A percentile compares a stretch with the other conserved stretches of the same genome.
These are phyloP conservation scores for Chamaenerion angustifolium DNA, from an alignment of 345 rosid species.

Conservation along the genomic window DNA sequence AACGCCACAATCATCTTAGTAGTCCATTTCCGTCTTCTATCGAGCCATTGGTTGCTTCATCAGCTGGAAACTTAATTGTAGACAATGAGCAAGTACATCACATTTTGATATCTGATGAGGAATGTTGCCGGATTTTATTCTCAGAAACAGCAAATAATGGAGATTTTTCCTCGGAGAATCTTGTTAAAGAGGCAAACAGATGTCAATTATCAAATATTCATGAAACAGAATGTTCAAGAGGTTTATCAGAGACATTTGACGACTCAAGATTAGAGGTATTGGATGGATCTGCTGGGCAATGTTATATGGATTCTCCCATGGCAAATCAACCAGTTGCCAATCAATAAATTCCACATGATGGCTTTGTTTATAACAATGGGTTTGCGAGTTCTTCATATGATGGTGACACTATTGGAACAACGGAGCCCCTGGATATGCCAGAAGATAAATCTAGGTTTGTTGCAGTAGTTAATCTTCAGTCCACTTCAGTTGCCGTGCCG, in stretches of 20 bases:
- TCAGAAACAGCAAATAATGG: constrained; percentile 36
- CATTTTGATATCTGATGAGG: constrained; percentile 66
- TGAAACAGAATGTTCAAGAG: constrained; percentile 24
- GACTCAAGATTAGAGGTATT: constrained; percentile 29
- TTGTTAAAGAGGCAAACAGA: constrained; percentile 21
- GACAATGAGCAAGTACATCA: constrained; percentile 30
- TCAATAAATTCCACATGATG: constrained; percentile 28
- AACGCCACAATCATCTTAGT: constrained; percentile 26
- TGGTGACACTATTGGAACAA: constrained; percentile 21
- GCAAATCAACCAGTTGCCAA: constrained; percentile 23
- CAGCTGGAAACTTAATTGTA: constrained; percentile 23
- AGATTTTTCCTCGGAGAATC: constrained; percentile 19
- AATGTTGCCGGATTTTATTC: constrained; percentile 71
- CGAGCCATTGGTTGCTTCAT: constrained; percentile 29
- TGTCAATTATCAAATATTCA: constrained; percentile 24
- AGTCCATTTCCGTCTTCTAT: constrained; percentile 31
- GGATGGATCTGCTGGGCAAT: constrained; percentile 33
- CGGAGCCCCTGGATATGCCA: constrained; percentile 32
- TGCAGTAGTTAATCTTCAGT: constrained; percentile 41
- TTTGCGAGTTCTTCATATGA: constrained; percentile 29
- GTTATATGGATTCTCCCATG: constrained; percentile 23
- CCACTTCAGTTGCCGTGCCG: constrained; percentile 23
- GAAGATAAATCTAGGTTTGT: constrained; percentile 52
- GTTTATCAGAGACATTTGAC: constrained; percentile 24
- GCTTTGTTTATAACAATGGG: constrained; percentile 34